These are phyloP conservation scores for Cercospora nicotianae DNA, from an alignment of 2,329 filamentous ascomycete genomes.

Conservation along the genomic window DNA sequence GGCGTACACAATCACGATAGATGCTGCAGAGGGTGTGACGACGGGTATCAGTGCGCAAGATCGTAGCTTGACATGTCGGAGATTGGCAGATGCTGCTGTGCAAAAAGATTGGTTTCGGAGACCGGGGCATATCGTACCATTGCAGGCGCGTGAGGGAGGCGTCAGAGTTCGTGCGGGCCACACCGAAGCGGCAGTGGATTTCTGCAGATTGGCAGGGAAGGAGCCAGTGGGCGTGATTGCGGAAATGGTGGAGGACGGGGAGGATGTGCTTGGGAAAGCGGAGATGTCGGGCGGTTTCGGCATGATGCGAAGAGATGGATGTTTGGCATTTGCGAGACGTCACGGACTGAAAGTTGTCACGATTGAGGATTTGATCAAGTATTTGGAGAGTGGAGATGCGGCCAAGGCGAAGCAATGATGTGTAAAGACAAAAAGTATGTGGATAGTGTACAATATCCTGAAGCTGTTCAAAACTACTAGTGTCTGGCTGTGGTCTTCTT, in stretches of 20 bases:
- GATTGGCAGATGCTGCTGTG: conserved; percentile 67
- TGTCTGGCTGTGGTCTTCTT: neutral
- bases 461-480: neutral
- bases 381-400: conserved; percentile 59
- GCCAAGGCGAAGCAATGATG: conserved; percentile 17
- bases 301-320: conserved; percentile 90
- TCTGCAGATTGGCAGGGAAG: conserved; percentile 83
- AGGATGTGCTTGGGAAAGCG: conserved; percentile 66
- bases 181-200: conserved; percentile 89
- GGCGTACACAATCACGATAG: conserved; percentile 88
- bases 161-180: conserved; percentile 79
- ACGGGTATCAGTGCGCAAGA: conserved; percentile 92
- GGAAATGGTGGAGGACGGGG: conserved; percentile 86
- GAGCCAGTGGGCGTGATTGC: conserved; percentile 77
- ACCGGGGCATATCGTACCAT: conserved; percentile 86
- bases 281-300: conserved; percentile 64
- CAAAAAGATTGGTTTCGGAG: conserved; percentile 67
- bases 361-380: conserved; percentile 82
- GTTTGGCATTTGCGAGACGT: conserved; percentile 79
- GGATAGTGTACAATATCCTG: conserved; percentile 9
- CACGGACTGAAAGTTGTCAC: conserved; percentile 94
- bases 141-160: conserved; percentile 76
- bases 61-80: conserved; percentile 75
- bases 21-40: conserved; percentile 70
- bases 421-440: conserved; percentile 2